phyloP scores from a whole-genome alignment of 768 basidiomycete genomes.

The Mycena venus region DNA sequence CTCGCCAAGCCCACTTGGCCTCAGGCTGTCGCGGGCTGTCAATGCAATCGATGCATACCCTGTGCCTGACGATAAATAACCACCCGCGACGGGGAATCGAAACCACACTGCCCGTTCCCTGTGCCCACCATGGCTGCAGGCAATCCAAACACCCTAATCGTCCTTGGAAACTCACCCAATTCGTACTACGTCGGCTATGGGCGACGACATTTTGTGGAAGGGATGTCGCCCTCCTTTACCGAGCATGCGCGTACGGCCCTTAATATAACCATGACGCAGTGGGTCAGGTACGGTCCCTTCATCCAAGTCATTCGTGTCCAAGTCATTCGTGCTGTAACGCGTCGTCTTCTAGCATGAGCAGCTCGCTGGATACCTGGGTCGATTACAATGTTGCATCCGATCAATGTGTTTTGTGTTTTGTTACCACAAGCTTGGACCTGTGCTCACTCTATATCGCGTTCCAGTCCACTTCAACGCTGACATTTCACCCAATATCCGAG shows the following conservation, averaged over 20 bases:
- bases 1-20: no score
- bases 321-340: no score
- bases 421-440: no score
- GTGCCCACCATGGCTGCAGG: not conserved
- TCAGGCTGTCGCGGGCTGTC: no score
- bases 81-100: no score
- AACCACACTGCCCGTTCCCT: no score
- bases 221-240: slow-evolving; percentile 14
- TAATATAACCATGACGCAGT: slow-evolving; percentile 7
- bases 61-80: no score
- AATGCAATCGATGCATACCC: no score
- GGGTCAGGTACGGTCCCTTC: slow-evolving; percentile 1
- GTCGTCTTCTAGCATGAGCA: not conserved
- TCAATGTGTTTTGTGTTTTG: not conserved
- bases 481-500: not conserved
- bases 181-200: slow-evolving; percentile 24
- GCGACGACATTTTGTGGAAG: slow-evolving; percentile 10
- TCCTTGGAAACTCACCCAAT: slow-evolving; percentile 5
- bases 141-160: slow-evolving; percentile 9
- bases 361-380: not conserved
- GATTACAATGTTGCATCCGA: not conserved
- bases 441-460: no score
- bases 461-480: slow-evolving; percentile 19
- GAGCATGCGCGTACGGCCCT: slow-evolving; percentile 3
- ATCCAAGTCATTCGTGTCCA: not conserved